A percentile compares a stretch with the other conserved stretches of the same genome.
Conservation (phyloP, 2,329 filamentous ascomycete species). For the Xylariaceae sp. region DNA sequence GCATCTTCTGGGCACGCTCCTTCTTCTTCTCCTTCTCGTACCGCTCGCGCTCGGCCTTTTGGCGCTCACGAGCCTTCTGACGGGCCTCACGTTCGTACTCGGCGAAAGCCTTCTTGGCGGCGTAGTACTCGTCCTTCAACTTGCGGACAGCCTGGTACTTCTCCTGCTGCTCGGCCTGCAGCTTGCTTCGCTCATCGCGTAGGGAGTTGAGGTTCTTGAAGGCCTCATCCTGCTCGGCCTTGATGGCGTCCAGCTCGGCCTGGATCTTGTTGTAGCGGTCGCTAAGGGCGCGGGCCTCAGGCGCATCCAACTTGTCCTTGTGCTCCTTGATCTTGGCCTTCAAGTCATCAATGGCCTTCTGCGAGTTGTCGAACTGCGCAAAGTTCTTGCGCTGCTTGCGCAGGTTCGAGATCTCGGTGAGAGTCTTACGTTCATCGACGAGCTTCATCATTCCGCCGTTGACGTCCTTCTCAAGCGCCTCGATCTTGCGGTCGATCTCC, state of each 20-base stretch:
- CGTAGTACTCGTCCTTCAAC: constrained; percentile 84
- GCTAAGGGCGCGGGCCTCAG: constrained; percentile 80
- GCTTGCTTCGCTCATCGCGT: constrained; percentile 77
- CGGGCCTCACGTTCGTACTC: constrained; percentile 80
- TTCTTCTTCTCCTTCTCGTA: constrained; percentile 67
- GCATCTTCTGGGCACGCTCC: constrained; percentile 68
- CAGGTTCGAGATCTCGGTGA: constrained; percentile 74
- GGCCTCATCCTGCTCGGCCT: constrained; percentile 83
- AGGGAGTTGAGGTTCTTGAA: constrained; percentile 83
- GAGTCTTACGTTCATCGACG: constrained; percentile 93
- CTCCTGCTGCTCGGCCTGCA: constrained; percentile 79
- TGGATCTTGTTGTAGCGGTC: constrained; percentile 82
- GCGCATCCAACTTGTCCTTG: constrained; percentile 84
- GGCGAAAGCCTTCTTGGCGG: constrained; percentile 72
- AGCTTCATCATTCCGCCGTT: constrained; percentile 88
- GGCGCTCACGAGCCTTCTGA: constrained; percentile 69
- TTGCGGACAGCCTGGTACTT: constrained; percentile 78
- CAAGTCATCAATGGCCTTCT: constrained; percentile 84
- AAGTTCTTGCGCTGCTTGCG: constrained; percentile 92
- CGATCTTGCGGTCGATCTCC: constrained; percentile 80
- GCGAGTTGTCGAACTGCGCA: constrained; percentile 71
- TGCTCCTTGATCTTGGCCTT: constrained; percentile 84
- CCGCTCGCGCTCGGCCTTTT: constrained; percentile 73
- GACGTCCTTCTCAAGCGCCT: constrained; percentile 75
- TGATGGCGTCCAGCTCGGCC: constrained; percentile 82